These are phyloP conservation scores for Aspergillus ibericus DNA, from an alignment of 2,329 filamentous ascomycete species.

Conservation along the genomic window DNA sequence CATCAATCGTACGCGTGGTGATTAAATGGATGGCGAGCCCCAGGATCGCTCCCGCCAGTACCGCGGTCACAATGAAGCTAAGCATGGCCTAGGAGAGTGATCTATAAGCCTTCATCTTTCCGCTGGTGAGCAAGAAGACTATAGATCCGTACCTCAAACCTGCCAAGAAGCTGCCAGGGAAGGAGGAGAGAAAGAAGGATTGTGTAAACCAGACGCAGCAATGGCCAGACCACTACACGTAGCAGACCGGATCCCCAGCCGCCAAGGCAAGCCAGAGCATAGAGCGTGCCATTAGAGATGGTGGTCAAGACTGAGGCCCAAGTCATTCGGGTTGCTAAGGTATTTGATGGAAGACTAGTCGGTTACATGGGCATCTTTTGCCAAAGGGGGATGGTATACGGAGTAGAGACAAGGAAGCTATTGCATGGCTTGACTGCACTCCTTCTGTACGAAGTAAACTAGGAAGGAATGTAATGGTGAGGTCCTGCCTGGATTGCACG, in stretches of 20 bases:
- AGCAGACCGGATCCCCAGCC: conserved; percentile 29
- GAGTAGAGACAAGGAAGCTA: not conserved
- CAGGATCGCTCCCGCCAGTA: conserved; percentile 64
- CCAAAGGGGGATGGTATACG: too few relatives aligned
- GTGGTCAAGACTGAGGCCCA: conserved; percentile 12
- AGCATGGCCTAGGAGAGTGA: conserved; percentile 38
- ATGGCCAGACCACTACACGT: conserved; percentile 45
- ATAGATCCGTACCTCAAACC: conserved; percentile 53
- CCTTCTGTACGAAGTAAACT: too few relatives aligned
- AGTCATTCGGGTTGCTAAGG: conserved; percentile 6
- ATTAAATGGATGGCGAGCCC: conserved; percentile 61
- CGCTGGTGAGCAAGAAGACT: not conserved
- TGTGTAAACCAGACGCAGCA: conserved; percentile 50
- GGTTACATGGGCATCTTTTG: not conserved
- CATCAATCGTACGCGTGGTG: conserved; percentile 56
- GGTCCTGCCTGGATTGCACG: too few relatives aligned
- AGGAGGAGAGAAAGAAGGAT: conserved; percentile 44
- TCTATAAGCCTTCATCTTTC: not conserved
- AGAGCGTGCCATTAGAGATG: conserved; percentile 10
- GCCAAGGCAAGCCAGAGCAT: conserved; percentile 19
- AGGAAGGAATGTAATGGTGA: too few relatives aligned
- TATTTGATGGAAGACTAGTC: not conserved
- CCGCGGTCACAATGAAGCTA: conserved; percentile 65
- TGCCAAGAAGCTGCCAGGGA: conserved; percentile 53
- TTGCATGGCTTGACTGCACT: too few relatives aligned